Conservation (phyloP, 306 rosid species). For the peach (Prunus persica) region DNA sequence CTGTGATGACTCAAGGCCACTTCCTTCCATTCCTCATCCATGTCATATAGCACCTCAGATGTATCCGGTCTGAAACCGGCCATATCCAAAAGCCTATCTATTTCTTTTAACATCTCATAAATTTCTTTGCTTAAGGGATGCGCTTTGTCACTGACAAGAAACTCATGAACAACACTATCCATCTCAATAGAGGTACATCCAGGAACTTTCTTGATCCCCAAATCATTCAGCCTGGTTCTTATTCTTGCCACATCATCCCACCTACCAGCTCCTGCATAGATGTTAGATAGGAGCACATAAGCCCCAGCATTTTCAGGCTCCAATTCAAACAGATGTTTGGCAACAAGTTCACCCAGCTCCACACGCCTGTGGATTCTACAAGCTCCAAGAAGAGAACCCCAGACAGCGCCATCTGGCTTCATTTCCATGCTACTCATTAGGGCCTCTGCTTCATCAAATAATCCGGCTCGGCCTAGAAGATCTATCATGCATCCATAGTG, state of each 20-base stretch:
- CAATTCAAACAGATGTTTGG: conserved; percentile 53
- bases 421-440: conserved; percentile 60
- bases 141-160: conserved; percentile 72
- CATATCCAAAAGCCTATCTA: conserved; percentile 54
- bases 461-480: conserved; percentile 67
- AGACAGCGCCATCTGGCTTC: conserved; percentile 81
- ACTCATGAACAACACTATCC: conserved; percentile 76
- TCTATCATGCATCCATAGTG: conserved; percentile 85
- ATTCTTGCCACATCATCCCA: conserved; percentile 85
- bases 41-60: conserved; percentile 75
- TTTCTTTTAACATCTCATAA: conserved; percentile 56
- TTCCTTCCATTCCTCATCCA: conserved; percentile 87
- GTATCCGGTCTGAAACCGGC: conserved; percentile 68
- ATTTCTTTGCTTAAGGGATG: conserved; percentile 56
- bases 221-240: conserved; percentile 65
- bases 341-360: conserved; percentile 62
- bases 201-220: conserved; percentile 85
- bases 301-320: conserved; percentile 75
- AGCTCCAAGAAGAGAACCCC: conserved; percentile 89
- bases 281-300: conserved; percentile 70
- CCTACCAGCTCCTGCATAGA: conserved; percentile 73
- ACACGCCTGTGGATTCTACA: conserved; percentile 60
- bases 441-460: conserved; percentile 67
- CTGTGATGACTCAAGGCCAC: conserved; percentile 80
- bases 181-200: conserved; percentile 81